phyloP scores from a whole-genome alignment of 31 red algal genomes.

The Endocladia muricata region DNA sequence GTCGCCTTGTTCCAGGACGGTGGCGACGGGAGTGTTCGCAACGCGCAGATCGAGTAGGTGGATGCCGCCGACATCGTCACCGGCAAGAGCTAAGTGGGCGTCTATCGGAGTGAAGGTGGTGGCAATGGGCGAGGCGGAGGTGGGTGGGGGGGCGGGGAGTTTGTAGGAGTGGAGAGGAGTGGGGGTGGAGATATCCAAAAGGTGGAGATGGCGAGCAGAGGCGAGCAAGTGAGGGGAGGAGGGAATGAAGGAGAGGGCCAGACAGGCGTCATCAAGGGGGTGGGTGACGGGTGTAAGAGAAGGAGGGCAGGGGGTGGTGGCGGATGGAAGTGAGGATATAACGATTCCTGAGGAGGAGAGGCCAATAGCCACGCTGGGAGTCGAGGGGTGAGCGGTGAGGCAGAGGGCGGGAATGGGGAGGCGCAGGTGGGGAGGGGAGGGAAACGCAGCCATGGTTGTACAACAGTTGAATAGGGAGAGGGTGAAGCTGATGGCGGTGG shows the following conservation, averaged over 20 bases:
- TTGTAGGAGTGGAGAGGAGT: not conserved
- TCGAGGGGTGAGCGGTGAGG: not conserved
- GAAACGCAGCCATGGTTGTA: too few species aligned
- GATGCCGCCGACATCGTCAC: conserved; percentile 3
- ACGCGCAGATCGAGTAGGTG: not conserved
- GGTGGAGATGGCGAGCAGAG: not conserved
- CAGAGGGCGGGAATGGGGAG: not conserved
- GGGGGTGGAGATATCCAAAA: not conserved
- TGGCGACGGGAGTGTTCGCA: not conserved
- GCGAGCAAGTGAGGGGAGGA: not conserved
- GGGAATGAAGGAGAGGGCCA: not conserved
- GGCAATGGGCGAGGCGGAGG: not conserved
- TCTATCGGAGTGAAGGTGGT: not conserved
- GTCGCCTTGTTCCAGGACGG: conserved; percentile 43
- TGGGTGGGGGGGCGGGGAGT: not conserved
- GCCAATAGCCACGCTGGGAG: not conserved
- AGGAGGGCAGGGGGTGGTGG: not conserved
- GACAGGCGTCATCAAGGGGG: not conserved
- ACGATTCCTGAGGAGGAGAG: not conserved
- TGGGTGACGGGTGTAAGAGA: not conserved
- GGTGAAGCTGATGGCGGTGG: too few species aligned
- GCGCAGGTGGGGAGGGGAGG: not conserved
- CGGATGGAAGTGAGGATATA: not conserved
- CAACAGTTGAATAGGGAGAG: too few species aligned
- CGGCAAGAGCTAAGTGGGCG: not conserved